phyloP scores from a whole-genome alignment of 176 grass and related monocot species.

The Triticum timopheevii region DNA sequence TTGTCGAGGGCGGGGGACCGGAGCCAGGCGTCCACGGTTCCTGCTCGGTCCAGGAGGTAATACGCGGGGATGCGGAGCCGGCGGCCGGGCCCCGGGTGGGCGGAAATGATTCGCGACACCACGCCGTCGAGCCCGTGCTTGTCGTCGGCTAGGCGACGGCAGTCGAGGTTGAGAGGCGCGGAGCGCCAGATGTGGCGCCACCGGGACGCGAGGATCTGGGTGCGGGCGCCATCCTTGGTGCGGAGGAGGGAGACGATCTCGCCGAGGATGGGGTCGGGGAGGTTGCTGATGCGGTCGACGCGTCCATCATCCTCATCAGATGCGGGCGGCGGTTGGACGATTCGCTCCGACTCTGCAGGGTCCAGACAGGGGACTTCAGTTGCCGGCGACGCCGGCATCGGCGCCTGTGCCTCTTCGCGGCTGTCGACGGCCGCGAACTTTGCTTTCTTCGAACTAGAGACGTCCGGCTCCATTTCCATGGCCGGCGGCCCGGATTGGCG shows the following conservation, averaged over 20 bases:
- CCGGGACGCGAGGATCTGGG: not conserved
- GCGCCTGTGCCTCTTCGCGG: not conserved
- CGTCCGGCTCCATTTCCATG: not conserved
- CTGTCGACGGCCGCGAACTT: not conserved
- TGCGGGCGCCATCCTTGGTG: not conserved
- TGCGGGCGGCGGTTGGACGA: not conserved
- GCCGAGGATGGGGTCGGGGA: constrained; percentile 3
- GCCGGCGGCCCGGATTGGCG: not conserved
- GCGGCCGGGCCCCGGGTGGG: not conserved
- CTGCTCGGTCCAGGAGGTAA: not conserved
- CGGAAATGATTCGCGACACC: not conserved
- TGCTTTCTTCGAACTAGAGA: not conserved
- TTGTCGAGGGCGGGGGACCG: not conserved
- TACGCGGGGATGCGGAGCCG: not conserved
- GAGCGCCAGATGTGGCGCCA: not conserved
- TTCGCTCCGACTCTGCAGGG: not conserved
- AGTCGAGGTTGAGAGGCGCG: not conserved
- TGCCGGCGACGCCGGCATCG: not conserved
- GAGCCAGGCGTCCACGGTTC: not conserved
- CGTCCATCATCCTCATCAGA: not conserved
- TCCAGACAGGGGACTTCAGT: not conserved
- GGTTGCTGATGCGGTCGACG: constrained; percentile 10
- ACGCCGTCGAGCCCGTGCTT: not conserved
- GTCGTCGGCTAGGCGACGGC: not conserved
- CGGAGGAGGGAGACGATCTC: constrained; percentile 5